Evolutionary conservation across 2,329 filamentous ascomycete genomes (phyloP).

Genomic region (Trichoderma atroviride): DNA sequence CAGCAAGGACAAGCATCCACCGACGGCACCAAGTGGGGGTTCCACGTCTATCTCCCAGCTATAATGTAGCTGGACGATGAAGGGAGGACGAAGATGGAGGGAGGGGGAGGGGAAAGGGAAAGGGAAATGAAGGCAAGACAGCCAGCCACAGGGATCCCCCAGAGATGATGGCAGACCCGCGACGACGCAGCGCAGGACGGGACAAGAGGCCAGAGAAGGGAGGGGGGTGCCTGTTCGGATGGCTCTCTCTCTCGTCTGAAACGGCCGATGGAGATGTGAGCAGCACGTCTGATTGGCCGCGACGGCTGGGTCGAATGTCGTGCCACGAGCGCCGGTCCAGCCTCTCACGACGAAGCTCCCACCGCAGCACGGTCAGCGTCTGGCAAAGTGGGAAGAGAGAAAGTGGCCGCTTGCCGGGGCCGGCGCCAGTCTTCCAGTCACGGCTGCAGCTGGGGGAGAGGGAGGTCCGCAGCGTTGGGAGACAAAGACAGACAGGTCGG

Average conservation of each 20-base stretch:
- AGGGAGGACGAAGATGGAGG: neutral
- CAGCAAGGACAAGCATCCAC: constrained; percentile 17
- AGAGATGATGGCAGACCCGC: neutral
- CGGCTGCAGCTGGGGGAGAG: constrained; percentile 5
- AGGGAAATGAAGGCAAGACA: constrained; percentile 6
- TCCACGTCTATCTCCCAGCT: too few relatives aligned
- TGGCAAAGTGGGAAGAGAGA: neutral
- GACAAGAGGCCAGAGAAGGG: neutral
- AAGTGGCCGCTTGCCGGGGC: constrained; percentile 12
- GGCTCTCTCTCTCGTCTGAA: constrained; percentile 12
- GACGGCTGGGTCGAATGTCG: constrained; percentile 12
- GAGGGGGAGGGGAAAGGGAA: neutral
- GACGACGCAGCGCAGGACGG: neutral
- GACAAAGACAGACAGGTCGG: neutral
- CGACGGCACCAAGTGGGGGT: constrained; percentile 7
- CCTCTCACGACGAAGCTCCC: constrained; percentile 28
- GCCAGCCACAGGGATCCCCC: neutral
- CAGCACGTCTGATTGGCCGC: constrained; percentile 25
- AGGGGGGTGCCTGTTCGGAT: neutral
- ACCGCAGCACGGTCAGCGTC: constrained; percentile 10
- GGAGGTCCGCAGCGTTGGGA: constrained; percentile 19
- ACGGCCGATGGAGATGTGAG: constrained; percentile 26
- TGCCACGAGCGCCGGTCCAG: constrained; percentile 27
- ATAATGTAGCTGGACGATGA: constrained; percentile 7
- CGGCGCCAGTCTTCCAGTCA: constrained; percentile 21